A percentile compares a stretch with the other conserved stretches of the same genome.
Conservation (phyloP, 345 rosid genomes). For the Aurinia saxatilis region DNA sequence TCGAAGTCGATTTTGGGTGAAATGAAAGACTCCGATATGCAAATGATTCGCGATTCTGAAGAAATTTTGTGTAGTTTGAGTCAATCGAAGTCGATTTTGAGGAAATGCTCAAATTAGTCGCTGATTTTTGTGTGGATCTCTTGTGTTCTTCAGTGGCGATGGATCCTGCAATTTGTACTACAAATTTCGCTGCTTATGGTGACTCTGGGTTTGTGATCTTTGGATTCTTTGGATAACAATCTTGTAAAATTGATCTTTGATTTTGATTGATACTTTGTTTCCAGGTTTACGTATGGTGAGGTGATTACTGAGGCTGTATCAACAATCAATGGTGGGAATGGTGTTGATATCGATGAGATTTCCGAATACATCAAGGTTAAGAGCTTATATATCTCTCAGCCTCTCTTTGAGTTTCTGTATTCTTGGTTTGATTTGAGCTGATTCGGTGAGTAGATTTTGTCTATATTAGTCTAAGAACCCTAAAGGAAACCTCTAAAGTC, state of each 20-base stretch:
- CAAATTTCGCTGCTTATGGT: not conserved
- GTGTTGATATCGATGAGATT: no score
- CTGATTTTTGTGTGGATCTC: not conserved
- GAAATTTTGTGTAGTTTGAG: not conserved
- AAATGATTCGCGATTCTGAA: not conserved
- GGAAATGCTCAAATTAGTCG: not conserved
- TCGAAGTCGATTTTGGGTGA: not conserved
- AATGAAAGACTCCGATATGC: no score
- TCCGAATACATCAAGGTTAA: constrained; percentile 42
- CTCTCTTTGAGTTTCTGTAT: not conserved
- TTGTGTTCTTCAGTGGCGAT: not conserved
- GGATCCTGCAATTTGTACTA: not conserved
- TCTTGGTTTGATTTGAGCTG: not conserved
- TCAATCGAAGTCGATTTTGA: not conserved
- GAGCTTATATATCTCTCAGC: no score
- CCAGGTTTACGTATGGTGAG: constrained; percentile 32
- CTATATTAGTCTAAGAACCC: not conserved
- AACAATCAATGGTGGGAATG: constrained; percentile 40
- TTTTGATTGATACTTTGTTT: not conserved
- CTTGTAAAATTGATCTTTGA: not conserved
- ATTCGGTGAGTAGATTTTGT: not conserved
- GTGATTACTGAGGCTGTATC: constrained; percentile 50
- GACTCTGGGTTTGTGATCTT: not conserved
- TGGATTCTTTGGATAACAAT: not conserved
- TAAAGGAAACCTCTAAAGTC: not conserved